Conservation (phyloP, 345 rosid genomes). For the Eucalyptus pauciflora region DNA sequence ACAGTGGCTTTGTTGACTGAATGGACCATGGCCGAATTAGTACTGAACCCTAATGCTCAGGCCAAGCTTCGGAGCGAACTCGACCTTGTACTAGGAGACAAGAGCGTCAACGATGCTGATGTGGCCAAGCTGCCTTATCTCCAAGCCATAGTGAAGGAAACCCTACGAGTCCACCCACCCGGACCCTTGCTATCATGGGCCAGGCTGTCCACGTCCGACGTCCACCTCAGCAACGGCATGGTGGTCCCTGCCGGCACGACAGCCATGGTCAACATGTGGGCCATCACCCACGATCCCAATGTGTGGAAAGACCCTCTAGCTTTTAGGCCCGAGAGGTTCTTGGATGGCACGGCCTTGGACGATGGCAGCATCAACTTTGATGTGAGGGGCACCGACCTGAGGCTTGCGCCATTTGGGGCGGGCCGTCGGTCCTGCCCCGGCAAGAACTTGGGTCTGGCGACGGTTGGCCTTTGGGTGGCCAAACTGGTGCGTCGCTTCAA, state of each 20-base stretch:
- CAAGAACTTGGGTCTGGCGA: slow-evolving; percentile 27
- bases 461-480: slow-evolving; percentile 37
- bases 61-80: slow-evolving; percentile 14
- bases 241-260: slow-evolving; percentile 32
- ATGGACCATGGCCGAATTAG: slow-evolving; percentile 40
- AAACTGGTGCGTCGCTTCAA: slow-evolving; percentile 22
- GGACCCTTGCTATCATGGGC: slow-evolving; percentile 59
- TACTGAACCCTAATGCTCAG: slow-evolving; percentile 24
- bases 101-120: slow-evolving; percentile 7
- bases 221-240: slow-evolving; percentile 38
- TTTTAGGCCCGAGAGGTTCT: slow-evolving; percentile 32
- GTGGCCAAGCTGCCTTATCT: slow-evolving; percentile 18
- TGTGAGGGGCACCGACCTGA: slow-evolving; percentile 22
- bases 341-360: neutral
- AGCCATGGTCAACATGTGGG: slow-evolving; percentile 57
- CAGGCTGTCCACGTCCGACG: slow-evolving; percentile 32
- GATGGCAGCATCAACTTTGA: slow-evolving; percentile 13
- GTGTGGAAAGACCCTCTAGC: slow-evolving; percentile 23
- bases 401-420: slow-evolving; percentile 56
- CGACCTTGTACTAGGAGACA: neutral
- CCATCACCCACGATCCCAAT: slow-evolving; percentile 37
- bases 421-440: slow-evolving; percentile 55
- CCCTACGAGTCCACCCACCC: slow-evolving; percentile 38
- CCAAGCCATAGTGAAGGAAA: slow-evolving; percentile 39
- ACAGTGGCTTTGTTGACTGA: slow-evolving; percentile 38